These are phyloP conservation scores for Phyllachora maydis DNA, from an alignment of 2,329 filamentous ascomycete species.

Conservation along the genomic window DNA sequence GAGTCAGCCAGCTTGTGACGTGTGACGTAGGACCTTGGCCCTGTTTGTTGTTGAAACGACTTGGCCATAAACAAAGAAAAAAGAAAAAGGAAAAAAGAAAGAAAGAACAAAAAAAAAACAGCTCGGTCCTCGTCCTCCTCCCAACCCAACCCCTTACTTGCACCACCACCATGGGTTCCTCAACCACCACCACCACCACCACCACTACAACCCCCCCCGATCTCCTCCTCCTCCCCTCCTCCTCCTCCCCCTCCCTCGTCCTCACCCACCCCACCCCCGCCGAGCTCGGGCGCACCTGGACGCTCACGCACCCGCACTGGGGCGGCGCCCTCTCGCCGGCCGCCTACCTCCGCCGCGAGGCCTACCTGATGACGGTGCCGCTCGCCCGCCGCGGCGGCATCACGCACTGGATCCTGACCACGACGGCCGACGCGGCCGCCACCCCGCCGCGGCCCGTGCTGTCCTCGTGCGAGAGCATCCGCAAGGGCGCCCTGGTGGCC, in stretches of 20 bases:
- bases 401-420: slow-evolving; percentile 43
- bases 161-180: too few species aligned
- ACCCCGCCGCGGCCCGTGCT: slow-evolving; percentile 28
- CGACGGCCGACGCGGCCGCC: too few species aligned
- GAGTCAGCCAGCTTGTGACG: too few species aligned
- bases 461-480: slow-evolving; percentile 42
- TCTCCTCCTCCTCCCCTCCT: slow-evolving; percentile 14
- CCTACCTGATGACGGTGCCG: slow-evolving; percentile 32
- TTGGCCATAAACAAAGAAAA: too few species aligned
- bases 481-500: slow-evolving; percentile 20
- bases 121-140: too few species aligned
- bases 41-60: too few species aligned
- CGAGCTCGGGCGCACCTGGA: slow-evolving; percentile 34
- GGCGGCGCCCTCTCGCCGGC: slow-evolving; percentile 27
- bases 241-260: slow-evolving; percentile 15
- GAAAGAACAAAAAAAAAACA: too few species aligned
- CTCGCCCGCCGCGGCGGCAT: slow-evolving; percentile 37
- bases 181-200: too few species aligned
- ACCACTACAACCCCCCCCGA: too few species aligned
- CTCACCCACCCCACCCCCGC: slow-evolving; percentile 33
- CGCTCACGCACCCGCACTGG: slow-evolving; percentile 34
- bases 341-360: slow-evolving; percentile 38
- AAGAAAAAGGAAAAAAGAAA: too few species aligned
- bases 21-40: too few species aligned
- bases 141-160: slow-evolving; percentile 1